Evolutionary conservation across 1,284 basidiomycete genomes (phyloP).

Genomic region (Apiotrichum mycotoxinovorans): DNA sequence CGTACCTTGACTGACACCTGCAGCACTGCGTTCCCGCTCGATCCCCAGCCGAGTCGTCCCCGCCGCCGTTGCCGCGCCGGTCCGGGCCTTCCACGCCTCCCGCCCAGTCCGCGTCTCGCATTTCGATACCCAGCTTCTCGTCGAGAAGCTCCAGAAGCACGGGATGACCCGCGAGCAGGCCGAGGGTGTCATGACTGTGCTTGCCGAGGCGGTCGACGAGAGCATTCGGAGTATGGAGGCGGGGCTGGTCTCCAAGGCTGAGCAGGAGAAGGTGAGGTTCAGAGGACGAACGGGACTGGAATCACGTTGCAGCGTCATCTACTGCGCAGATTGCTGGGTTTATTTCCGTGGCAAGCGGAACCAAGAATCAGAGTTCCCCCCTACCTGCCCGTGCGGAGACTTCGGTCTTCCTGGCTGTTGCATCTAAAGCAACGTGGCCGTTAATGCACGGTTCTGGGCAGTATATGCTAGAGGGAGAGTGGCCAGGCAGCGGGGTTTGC

Average conservation of each 20-base stretch:
- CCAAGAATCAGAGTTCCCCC: too few species aligned
- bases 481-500: too few species aligned
- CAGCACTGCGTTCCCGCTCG: conserved; percentile 2
- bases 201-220: conserved; percentile 93
- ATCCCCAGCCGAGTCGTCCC: neutral
- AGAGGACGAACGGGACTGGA: too few species aligned
- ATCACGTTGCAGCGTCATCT: neutral
- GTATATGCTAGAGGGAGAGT: too few species aligned
- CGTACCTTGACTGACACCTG: neutral
- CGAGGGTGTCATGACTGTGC: conserved; percentile 89
- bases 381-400: too few species aligned
- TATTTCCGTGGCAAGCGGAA: too few species aligned
- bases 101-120: conserved; percentile 50
- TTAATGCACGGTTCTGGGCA: too few species aligned
- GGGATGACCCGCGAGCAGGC: conserved; percentile 83
- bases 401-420: too few species aligned
- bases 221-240: conserved; percentile 88
- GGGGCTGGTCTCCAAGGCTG: conserved; percentile 88
- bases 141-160: conserved; percentile 79
- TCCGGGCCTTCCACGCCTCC: conserved; percentile 17
- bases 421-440: too few species aligned
- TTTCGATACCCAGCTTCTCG: conserved; percentile 92
- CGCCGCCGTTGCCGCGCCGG: neutral
- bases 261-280: conserved; percentile 81
- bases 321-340: too few species aligned